These are phyloP conservation scores for Tilletia horrida DNA, from an alignment of 1,284 basidiomycete species.

Conservation along the genomic window DNA sequence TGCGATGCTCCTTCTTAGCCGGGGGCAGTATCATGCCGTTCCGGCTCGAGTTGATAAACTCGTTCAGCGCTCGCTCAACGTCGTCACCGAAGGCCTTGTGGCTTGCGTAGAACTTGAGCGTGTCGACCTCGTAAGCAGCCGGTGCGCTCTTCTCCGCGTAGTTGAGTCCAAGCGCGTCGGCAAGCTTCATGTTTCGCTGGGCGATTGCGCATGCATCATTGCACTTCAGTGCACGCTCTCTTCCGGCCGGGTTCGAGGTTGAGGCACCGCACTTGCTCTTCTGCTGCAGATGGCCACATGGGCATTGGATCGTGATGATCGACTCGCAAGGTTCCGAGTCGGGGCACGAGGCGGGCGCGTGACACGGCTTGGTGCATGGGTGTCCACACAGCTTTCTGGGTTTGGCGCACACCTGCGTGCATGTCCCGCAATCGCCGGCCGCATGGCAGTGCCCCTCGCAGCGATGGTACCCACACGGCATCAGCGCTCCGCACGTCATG, in stretches of 20 bases:
- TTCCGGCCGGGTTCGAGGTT: slow-evolving; percentile 11
- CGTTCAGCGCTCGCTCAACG: slow-evolving; percentile 42
- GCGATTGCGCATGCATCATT: slow-evolving; percentile 49
- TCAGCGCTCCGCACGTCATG: slow-evolving; percentile 38
- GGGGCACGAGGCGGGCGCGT: slow-evolving; percentile 48
- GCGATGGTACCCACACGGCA: slow-evolving; percentile 48
- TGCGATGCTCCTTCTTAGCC: slow-evolving; percentile 36
- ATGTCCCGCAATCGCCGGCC: slow-evolving; percentile 41
- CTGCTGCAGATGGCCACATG: slow-evolving; percentile 49
- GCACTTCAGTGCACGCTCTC: slow-evolving; percentile 38
- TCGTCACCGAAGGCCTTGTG: slow-evolving; percentile 39
- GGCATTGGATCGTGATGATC: slow-evolving; percentile 43
- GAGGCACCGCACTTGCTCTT: slow-evolving; percentile 22
- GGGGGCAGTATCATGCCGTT: slow-evolving; percentile 41
- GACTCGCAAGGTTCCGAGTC: slow-evolving; percentile 47
- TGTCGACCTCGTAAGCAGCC: slow-evolving; percentile 32
- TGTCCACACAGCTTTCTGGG: slow-evolving; percentile 47
- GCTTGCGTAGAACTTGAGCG: slow-evolving; percentile 39
- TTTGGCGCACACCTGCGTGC: slow-evolving; percentile 46
- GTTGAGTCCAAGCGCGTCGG: slow-evolving; percentile 50
- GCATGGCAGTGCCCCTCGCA: slow-evolving; percentile 48
- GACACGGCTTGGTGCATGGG: slow-evolving; percentile 45
- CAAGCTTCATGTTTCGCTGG: slow-evolving; percentile 51
- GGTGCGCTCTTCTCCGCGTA: slow-evolving; percentile 32
- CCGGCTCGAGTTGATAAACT: slow-evolving; percentile 49